Percentiles rank a stretch among this genome's conserved stretches.
These are phyloP conservation scores for Coniella vitis DNA, from an alignment of 2,329 filamentous ascomycete species.

Conservation along the genomic window DNA sequence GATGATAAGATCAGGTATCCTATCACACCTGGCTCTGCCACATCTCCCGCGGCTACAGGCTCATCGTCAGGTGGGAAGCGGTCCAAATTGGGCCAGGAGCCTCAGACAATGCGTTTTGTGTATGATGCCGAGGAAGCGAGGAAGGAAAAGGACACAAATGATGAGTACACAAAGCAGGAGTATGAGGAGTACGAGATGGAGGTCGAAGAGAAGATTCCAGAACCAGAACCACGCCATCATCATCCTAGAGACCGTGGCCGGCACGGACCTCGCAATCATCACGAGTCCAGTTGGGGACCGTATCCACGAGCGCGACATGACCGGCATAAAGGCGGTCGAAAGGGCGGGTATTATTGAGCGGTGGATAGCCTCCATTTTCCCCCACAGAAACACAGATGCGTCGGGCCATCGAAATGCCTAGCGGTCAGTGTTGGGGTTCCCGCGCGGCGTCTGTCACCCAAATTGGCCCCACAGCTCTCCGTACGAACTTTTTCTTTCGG, in stretches of 20 bases:
- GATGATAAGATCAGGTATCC: constrained; percentile 28
- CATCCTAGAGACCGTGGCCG: constrained; percentile 15
- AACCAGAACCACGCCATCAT: constrained; percentile 22
- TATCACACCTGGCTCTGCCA: constrained; percentile 29
- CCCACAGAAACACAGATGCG: not conserved
- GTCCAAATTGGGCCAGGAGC: constrained; percentile 30
- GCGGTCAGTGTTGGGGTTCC: not conserved
- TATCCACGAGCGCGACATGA: constrained; percentile 15
- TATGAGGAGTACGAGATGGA: constrained; percentile 74
- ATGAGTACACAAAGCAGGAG: constrained; percentile 63
- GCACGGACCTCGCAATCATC: constrained; percentile 13
- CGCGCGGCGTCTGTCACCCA: too few species aligned
- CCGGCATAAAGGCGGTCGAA: constrained; percentile 14
- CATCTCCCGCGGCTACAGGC: constrained; percentile 33
- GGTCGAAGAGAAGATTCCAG: constrained; percentile 56
- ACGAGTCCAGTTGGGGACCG: constrained; percentile 14
- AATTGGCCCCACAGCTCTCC: too few species aligned
- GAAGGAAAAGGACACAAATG: constrained; percentile 61
- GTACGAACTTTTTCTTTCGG: too few species aligned
- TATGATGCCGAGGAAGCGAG: constrained; percentile 72
- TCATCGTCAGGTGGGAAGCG: constrained; percentile 36
- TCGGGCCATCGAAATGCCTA: not conserved
- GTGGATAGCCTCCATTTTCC: not conserved
- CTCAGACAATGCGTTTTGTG: constrained; percentile 80
- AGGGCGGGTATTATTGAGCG: constrained; percentile 15